Conservation (phyloP, 2,329 filamentous ascomycete species). For the Pyricularia grisea region DNA sequence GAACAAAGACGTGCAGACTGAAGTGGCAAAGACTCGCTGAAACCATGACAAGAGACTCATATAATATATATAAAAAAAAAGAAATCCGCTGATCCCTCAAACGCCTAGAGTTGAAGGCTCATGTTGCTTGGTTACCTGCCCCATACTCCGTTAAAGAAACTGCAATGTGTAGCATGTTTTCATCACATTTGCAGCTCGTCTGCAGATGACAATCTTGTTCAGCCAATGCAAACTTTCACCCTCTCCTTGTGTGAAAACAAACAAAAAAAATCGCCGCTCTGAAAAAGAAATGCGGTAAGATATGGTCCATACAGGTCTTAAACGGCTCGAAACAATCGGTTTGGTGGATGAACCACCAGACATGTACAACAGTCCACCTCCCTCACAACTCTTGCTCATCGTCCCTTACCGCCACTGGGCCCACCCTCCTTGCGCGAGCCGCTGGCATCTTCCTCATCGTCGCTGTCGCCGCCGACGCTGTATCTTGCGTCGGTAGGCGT, state of each 20-base stretch:
- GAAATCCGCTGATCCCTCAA: not conserved
- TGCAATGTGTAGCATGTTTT: not conserved
- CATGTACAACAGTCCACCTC: not conserved
- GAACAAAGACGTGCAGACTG: not conserved
- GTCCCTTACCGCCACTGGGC: not conserved
- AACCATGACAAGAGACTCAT: not conserved
- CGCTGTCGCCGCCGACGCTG: constrained; percentile 46
- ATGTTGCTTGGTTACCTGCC: not conserved
- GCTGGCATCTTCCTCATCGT: constrained; percentile 38
- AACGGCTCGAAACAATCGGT: not conserved
- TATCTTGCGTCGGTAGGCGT: constrained; percentile 43
- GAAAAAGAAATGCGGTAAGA: not conserved
- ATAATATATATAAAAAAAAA: not conserved
- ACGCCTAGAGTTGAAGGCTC: not conserved
- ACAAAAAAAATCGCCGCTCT: not conserved
- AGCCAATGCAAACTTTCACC: not conserved
- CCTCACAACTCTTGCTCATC: not conserved
- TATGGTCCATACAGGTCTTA: not conserved
- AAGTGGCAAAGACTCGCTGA: not conserved
- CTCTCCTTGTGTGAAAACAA: not conserved
- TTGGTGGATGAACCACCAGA: not conserved
- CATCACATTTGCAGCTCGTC: not conserved
- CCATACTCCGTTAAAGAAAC: not conserved
- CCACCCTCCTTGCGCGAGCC: constrained; percentile 8
- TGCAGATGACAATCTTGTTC: not conserved